These are phyloP conservation scores for Thraustotheca clavata DNA, from an alignment of 352 stramenopile species.

Conservation along the genomic window DNA sequence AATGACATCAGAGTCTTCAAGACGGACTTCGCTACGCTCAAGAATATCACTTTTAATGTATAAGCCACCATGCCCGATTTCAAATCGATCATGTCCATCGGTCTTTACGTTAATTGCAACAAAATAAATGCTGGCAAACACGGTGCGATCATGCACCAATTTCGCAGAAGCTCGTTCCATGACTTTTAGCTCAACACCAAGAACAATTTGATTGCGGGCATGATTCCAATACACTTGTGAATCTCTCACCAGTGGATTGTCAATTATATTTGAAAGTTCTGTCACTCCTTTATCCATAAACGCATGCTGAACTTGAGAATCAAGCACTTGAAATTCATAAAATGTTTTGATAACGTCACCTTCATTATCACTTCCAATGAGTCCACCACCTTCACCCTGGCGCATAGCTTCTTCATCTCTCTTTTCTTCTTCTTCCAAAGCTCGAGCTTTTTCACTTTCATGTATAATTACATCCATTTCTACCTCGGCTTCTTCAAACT, in stretches of 20 bases:
- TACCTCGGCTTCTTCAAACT: slow-evolving; percentile 8
- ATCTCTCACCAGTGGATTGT: slow-evolving; percentile 11
- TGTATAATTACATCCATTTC: neutral
- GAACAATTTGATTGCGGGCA: neutral
- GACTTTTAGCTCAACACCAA: slow-evolving; percentile 16
- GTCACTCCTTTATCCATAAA: slow-evolving; percentile 18
- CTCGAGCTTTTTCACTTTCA: neutral
- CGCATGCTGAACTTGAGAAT: neutral
- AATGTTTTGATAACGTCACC: neutral
- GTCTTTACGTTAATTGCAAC: neutral
- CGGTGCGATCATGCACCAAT: neutral
- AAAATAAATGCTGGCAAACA: slow-evolving; percentile 16
- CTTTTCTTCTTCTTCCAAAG: neutral
- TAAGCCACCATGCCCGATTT: slow-evolving; percentile 15
- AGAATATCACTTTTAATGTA: neutral
- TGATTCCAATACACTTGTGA: slow-evolving; percentile 10
- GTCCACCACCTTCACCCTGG: neutral
- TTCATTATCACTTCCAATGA: neutral
- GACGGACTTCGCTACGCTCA: neutral
- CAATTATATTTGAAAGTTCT: neutral
- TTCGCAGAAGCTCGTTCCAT: slow-evolving; percentile 3
- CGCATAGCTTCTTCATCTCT: neutral
- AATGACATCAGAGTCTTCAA: neutral
- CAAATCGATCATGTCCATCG: neutral
- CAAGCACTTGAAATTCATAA: slow-evolving; percentile 17